A percentile compares a stretch with the other conserved stretches of the same genome.
These are phyloP conservation scores for Cephaloascus fragrans DNA, from an alignment of 805 yeast species.

Conservation along the genomic window DNA sequence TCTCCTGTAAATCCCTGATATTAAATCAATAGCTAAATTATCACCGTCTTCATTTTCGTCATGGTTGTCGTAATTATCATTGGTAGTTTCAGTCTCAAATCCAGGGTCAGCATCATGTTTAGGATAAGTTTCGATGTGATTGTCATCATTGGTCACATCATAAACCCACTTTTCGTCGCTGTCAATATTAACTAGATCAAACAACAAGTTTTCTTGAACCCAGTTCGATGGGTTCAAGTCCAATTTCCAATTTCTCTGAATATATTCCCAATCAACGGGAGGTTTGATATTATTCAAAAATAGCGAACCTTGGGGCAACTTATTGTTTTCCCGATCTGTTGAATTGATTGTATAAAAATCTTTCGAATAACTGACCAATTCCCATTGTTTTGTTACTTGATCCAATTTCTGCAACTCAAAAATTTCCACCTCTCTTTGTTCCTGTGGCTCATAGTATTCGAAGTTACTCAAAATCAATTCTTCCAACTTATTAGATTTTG, in stretches of 20 bases:
- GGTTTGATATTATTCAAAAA: conserved; percentile 35
- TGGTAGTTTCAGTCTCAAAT: background rate
- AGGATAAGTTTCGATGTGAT: conserved; percentile 1
- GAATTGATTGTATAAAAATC: conserved; percentile 46
- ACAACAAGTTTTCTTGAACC: conserved; percentile 43
- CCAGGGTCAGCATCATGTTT: background rate
- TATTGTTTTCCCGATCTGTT: conserved; percentile 4
- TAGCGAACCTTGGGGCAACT: conserved; percentile 13
- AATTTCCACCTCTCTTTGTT: conserved; percentile 46
- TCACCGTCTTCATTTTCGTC: conserved; percentile 13
- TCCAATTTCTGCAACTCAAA: conserved; percentile 57
- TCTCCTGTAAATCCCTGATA: conserved; percentile 35
- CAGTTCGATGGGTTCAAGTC: conserved; percentile 58
- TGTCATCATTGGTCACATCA: conserved; percentile 31
- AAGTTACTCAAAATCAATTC: conserved; percentile 25
- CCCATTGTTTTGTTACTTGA: conserved; percentile 48
- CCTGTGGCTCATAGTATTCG: conserved; percentile 27
- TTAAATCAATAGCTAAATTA: conserved; percentile 14
- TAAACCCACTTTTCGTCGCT: conserved; percentile 82
- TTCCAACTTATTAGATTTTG: conserved; percentile 42
- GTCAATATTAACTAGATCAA: conserved; percentile 51
- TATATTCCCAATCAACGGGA: conserved; percentile 52
- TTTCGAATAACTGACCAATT: conserved; percentile 44
- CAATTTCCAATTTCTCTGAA: conserved; percentile 44
- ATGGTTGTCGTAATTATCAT: background rate